These are phyloP conservation scores for Candida sp. DNA, from an alignment of 1,139 yeast species.

Conservation along the genomic window DNA sequence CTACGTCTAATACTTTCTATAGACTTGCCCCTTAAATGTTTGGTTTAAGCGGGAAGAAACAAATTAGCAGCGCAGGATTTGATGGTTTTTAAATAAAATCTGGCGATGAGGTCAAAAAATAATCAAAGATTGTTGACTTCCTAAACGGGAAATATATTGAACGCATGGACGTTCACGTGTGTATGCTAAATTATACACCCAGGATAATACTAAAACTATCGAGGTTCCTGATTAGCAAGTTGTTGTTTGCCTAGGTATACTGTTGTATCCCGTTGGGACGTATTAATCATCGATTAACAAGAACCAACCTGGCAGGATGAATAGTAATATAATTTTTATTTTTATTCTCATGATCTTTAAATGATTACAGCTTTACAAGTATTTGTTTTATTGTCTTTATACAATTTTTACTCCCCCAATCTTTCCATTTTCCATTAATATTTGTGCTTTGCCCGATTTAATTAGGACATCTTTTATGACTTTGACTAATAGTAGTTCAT, in stretches of 20 bases:
- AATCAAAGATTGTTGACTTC: slow-evolving; percentile 17
- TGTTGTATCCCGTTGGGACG: not conserved
- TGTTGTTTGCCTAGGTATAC: slow-evolving; percentile 10
- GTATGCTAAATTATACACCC: slow-evolving; percentile 29
- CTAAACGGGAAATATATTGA: slow-evolving; percentile 16
- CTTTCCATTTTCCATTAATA: slow-evolving; percentile 51
- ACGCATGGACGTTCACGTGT: slow-evolving; percentile 2
- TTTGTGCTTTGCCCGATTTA: slow-evolving; percentile 64
- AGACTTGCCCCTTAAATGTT: slow-evolving; percentile 44
- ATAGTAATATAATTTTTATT: too few species aligned
- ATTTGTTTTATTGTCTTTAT: slow-evolving; percentile 10
- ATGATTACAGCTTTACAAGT: not conserved
- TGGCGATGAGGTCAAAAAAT: slow-evolving; percentile 3
- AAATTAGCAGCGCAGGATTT: slow-evolving; percentile 9
- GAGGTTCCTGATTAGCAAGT: slow-evolving; percentile 4
- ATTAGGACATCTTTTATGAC: slow-evolving; percentile 56
- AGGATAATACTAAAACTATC: slow-evolving; percentile 1
- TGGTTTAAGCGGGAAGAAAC: slow-evolving; percentile 50
- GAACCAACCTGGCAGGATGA: slow-evolving; percentile 1
- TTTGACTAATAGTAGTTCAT: slow-evolving; percentile 50
- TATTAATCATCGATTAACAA: not conserved
- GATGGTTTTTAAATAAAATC: slow-evolving; percentile 9
- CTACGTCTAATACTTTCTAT: slow-evolving; percentile 8
- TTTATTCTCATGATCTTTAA: too few species aligned
- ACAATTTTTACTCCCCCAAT: slow-evolving; percentile 72